Conservation (phyloP, 371 early-diverging fungal genomes). For the Funneliformis caledonium region DNA sequence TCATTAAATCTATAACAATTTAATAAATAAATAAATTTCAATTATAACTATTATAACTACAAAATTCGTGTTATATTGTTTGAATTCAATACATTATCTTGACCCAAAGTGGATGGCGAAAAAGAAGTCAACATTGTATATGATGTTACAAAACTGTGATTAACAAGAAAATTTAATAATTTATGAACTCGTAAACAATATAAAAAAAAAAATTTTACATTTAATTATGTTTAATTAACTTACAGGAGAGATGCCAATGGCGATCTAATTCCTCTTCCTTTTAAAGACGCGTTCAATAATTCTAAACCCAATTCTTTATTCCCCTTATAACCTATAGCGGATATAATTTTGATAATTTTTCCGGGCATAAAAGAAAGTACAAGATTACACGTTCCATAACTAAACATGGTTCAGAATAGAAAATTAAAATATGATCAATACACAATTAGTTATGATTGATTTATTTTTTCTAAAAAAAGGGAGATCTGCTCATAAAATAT, state of each 20-base stretch:
- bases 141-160: slow-evolving; percentile 13
- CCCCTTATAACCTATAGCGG: slow-evolving; percentile 59
- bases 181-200: slow-evolving; percentile 44
- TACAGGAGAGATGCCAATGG: slow-evolving; percentile 63
- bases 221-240: slow-evolving; percentile 52
- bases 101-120: slow-evolving; percentile 16
- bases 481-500: neutral
- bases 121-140: slow-evolving; percentile 31
- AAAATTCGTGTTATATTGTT: no score
- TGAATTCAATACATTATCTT: slow-evolving; percentile 16
- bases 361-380: slow-evolving; percentile 63
- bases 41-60: no score
- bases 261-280: slow-evolving; percentile 61
- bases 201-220: slow-evolving; percentile 43
- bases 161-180: neutral
- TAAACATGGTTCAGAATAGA: slow-evolving; percentile 25
- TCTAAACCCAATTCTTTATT: slow-evolving; percentile 65
- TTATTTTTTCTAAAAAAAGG: neutral
- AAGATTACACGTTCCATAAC: slow-evolving; percentile 65
- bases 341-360: slow-evolving; percentile 60
- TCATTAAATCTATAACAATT: no score
- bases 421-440: neutral
- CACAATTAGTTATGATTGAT: no score
- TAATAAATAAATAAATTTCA: no score
- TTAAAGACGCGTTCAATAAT: slow-evolving; percentile 57